Base-by-base conservation (phyloP, 2,329 filamentous ascomycete species). In the Albophoma yamanashiensis region DNA sequence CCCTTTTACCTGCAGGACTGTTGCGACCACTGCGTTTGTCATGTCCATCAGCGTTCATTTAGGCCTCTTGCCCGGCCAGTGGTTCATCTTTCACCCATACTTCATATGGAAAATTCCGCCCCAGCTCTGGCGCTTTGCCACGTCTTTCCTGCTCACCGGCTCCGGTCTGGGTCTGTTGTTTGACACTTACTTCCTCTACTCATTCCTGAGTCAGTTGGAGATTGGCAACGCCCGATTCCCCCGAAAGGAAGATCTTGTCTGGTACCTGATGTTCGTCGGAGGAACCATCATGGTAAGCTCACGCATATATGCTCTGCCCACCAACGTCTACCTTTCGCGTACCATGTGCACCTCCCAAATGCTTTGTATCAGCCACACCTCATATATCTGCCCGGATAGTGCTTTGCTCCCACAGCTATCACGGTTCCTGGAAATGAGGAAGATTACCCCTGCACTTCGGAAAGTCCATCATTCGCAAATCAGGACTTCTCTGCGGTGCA, bases 341-440 rank as follows among this genome's bases (percentile, higher is more conserved):
- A 45, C 58, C 58, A 64, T 61, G 61, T 63, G 64, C 60, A 64
- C 34, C 52, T 47, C 57, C 56, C 58, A 43, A 43, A 59, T 12
- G 27, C 58, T 55, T 57, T 62, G 62, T 59, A 57, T 58, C 59
- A 60, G 64, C 61, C 38, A 73, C 77, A 60, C 75, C 81, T 83
- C 81, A 78, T 79, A 80, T 86, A 89, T 89, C 88, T 91, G 88
- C 88, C 87, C 88, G 88, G 82, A 84, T 87, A 89, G 87, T 80
- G 79, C 70, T 70, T 64, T 74, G 76, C 82, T 74, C 5, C 74
- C 69, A 82, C 87, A 84, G 79, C 87, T 89, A 87, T 87, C 82
- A 79, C 87, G 88, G 87, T 91, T 91, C 88, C 88, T 91, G 87
- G 79, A 89, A 86, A 76, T 79, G 88, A 91, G 88, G 88, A 81